Conservation (phyloP, 2,329 filamentous ascomycete species). For the Curvularia sp. region DNA sequence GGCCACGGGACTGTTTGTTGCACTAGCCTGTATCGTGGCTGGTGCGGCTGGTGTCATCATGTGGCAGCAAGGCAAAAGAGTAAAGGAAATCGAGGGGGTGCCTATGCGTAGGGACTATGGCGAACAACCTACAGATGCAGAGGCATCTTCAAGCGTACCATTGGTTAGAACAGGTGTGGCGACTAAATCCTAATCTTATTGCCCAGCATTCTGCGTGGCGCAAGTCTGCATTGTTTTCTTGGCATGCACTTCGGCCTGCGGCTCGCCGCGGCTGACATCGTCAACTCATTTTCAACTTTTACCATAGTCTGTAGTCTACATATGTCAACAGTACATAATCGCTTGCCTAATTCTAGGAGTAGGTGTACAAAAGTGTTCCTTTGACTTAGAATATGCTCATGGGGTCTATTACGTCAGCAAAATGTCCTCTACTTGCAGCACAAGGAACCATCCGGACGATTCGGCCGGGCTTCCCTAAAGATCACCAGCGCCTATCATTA, state of each 20-base stretch:
- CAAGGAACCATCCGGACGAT: constrained; percentile 10
- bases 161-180: constrained; percentile 27
- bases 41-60: constrained; percentile 72
- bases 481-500: constrained; percentile 20
- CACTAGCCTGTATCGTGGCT: constrained; percentile 72
- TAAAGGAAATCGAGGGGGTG: constrained; percentile 50
- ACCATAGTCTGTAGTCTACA: constrained; percentile 1
- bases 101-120: constrained; percentile 39
- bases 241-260: constrained; percentile 13
- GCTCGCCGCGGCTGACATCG: not conserved
- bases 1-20: constrained; percentile 81
- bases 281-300: constrained; percentile 1
- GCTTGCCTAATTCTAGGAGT: not conserved
- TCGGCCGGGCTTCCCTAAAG: constrained; percentile 15
- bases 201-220: constrained; percentile 22
- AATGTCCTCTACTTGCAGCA: not conserved
- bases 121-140: constrained; percentile 28
- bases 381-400: not conserved
- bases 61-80: constrained; percentile 69
- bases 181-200: constrained; percentile 33
- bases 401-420: constrained; percentile 7
- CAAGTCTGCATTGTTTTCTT: constrained; percentile 14
- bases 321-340: not conserved
- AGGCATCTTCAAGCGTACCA: constrained; percentile 30
- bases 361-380: not conserved